Evolutionary conservation across 2,329 filamentous ascomycete genomes (phyloP).

Genomic region (Zasmidium citrigriseum): DNA sequence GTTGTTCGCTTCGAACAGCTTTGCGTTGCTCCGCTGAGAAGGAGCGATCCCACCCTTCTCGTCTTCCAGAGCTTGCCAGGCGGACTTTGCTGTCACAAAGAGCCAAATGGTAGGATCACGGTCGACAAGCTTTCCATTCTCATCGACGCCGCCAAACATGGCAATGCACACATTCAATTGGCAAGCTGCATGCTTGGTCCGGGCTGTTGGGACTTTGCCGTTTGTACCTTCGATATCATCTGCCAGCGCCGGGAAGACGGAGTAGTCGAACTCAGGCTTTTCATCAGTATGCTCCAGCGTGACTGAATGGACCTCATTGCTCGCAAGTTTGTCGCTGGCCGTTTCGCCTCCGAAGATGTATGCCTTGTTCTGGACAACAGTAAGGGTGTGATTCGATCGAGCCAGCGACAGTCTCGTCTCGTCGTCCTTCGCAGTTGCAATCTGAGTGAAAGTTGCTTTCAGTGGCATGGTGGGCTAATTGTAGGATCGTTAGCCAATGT

Average conservation of each 20-base stretch:
- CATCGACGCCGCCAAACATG: slow-evolving; percentile 42
- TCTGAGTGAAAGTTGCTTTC: slow-evolving; percentile 42
- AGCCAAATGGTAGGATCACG: slow-evolving; percentile 43
- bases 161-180: slow-evolving; percentile 41
- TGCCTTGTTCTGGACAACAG: slow-evolving; percentile 43
- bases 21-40: slow-evolving; percentile 27
- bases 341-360: slow-evolving; percentile 48
- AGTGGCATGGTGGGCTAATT: slow-evolving; percentile 46
- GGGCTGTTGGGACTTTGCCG: slow-evolving; percentile 36
- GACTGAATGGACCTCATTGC: slow-evolving; percentile 46
- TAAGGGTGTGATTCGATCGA: slow-evolving; percentile 42
- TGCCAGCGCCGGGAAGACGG: slow-evolving; percentile 43
- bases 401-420: slow-evolving; percentile 34
- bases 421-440: slow-evolving; percentile 40
- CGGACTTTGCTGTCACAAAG: slow-evolving; percentile 36
- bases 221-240: slow-evolving; percentile 34
- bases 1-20: slow-evolving; percentile 32
- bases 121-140: slow-evolving; percentile 35
- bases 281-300: slow-evolving; percentile 34
- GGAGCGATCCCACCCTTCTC: slow-evolving; percentile 29
- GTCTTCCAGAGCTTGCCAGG: slow-evolving; percentile 30
- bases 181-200: slow-evolving; percentile 43
- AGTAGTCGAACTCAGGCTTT: slow-evolving; percentile 41
- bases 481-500: slow-evolving; percentile 27
- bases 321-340: slow-evolving; percentile 37